Evolutionary conservation across 2,329 filamentous ascomycete species (phyloP).

Genomic region (Botrytis pseudocinerea): DNA sequence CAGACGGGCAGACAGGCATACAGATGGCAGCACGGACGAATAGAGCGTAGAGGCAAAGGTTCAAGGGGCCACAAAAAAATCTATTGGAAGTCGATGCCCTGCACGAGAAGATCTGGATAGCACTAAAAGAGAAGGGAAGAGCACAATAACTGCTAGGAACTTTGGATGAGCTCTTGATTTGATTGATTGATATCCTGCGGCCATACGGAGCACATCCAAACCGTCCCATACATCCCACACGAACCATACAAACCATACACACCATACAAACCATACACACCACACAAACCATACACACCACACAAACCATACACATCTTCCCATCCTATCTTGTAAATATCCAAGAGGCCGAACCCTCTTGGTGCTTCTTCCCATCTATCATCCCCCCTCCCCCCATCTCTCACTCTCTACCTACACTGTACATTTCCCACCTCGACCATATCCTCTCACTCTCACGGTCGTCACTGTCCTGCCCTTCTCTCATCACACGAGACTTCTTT

Average conservation of each 20-base stretch:
- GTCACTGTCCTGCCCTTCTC: neutral
- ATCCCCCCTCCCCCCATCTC: neutral
- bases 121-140: neutral
- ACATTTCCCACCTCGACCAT: neutral
- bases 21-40: constrained; percentile 19
- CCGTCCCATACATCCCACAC: neutral
- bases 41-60: neutral
- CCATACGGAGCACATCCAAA: neutral
- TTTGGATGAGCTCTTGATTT: neutral
- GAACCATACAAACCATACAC: neutral
- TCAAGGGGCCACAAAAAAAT: constrained; percentile 3
- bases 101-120: constrained; percentile 14
- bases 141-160: neutral
- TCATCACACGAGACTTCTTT: neutral
- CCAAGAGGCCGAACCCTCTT: neutral
- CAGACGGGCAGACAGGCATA: neutral
- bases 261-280: neutral
- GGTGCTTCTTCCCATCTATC: neutral
- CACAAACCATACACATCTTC: neutral
- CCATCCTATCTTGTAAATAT: neutral
- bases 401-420: neutral
- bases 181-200: neutral
- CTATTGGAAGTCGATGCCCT: constrained; percentile 16
- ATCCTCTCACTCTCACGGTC: neutral
- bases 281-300: neutral